These are phyloP conservation scores for Cercophora sp. DNA, from an alignment of 495 filamentous ascomycete genomes.

Conservation along the genomic window DNA sequence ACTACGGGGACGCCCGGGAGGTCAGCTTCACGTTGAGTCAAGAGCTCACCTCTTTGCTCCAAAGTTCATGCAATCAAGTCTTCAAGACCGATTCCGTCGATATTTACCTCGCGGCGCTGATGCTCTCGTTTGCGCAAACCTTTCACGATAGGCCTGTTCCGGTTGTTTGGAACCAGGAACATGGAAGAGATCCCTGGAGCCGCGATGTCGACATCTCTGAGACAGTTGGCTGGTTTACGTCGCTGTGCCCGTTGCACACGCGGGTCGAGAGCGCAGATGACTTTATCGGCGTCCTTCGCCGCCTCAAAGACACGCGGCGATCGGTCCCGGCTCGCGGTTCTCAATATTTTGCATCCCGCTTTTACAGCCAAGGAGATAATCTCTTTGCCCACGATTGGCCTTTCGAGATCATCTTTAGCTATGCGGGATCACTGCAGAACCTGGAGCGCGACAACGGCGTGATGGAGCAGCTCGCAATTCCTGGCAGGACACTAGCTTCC, in stretches of 20 bases:
- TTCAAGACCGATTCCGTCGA: conserved; percentile 45
- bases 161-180: conserved; percentile 50
- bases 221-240: conserved; percentile 49
- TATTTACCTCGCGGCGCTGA: conserved; percentile 45
- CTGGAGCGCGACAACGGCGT: conserved; percentile 58
- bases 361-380: conserved; percentile 43
- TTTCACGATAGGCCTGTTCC: conserved; percentile 53
- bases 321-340: conserved; percentile 24
- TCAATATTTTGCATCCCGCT: conserved; percentile 37
- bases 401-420: conserved; percentile 70
- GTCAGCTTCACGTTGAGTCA: conserved; percentile 40
- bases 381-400: conserved; percentile 51
- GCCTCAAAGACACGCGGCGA: conserved; percentile 38
- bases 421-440: conserved; percentile 61
- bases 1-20: conserved; percentile 39
- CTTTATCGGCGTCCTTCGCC: conserved; percentile 37
- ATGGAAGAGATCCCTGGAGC: conserved; percentile 37
- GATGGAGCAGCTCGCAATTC: conserved; percentile 52
- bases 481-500: conserved; percentile 34
- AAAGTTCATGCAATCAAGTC: conserved; percentile 39
- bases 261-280: conserved; percentile 34
- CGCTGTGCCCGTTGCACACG: conserved; percentile 36
- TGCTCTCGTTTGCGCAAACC: conserved; percentile 45
- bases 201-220: conserved; percentile 39
- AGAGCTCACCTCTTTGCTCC: conserved; percentile 40